Percentiles rank a stretch among this genome's conserved stretches.
Evolutionary conservation across 2,329 filamentous ascomycete species (phyloP).

Genomic region (Pseudogymnoascus sp.): DNA sequence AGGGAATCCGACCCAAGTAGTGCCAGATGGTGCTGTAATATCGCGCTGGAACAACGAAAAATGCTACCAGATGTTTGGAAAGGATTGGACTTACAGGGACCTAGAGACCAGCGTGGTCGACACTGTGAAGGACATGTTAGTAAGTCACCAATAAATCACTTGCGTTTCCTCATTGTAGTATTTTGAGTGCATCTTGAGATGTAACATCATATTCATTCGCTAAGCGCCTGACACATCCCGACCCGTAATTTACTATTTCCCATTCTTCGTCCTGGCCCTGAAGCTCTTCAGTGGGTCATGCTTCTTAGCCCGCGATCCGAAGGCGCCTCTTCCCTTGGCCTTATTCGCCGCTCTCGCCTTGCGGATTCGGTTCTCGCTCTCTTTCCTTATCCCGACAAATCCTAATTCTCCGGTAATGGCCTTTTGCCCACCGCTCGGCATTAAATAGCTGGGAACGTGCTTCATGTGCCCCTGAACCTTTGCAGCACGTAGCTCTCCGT

Average conservation of each 20-base stretch:
- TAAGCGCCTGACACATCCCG: not conserved
- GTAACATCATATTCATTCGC: conserved; percentile 1
- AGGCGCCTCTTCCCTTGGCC: conserved; percentile 37
- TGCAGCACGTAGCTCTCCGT: conserved; percentile 76
- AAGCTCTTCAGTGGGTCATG: conserved; percentile 84
- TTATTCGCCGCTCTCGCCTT: conserved; percentile 37
- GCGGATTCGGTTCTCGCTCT: conserved; percentile 37
- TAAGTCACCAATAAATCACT: not conserved
- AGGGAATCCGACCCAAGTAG: conserved; percentile 27
- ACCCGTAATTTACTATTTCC: conserved; percentile 27
- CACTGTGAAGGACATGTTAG: conserved; percentile 23
- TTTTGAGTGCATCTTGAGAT: not conserved
- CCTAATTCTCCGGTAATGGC: conserved; percentile 60
- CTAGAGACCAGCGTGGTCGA: conserved; percentile 25
- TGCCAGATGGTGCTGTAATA: conserved; percentile 20
- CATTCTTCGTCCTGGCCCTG: conserved; percentile 67
- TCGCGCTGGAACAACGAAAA: conserved; percentile 21
- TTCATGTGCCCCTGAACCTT: conserved; percentile 82
- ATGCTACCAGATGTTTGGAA: conserved; percentile 12
- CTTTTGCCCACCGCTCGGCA: conserved; percentile 68
- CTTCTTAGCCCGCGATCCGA: conserved; percentile 45
- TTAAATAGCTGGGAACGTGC: conserved; percentile 87
- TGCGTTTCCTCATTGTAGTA: not conserved
- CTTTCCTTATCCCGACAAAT: conserved; percentile 62
- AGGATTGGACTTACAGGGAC: conserved; percentile 21